Percentiles rank a stretch among this genome's conserved stretches.
phyloP scores from a whole-genome alignment of 176 grass and related monocot genomes.

The Thalia dealbata region DNA sequence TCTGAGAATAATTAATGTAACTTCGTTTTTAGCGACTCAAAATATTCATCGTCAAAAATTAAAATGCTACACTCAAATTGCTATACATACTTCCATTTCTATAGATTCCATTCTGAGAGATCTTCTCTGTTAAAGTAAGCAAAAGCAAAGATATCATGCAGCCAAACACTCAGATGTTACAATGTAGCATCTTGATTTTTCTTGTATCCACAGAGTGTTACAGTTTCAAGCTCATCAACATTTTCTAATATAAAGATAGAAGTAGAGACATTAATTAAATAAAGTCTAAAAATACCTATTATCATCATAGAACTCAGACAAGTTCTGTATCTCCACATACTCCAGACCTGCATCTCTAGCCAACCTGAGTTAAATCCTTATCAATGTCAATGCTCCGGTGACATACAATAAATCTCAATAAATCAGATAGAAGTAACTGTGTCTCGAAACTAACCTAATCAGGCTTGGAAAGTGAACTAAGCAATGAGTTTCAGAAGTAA shows the following conservation, averaged over 20 bases:
- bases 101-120: too few species aligned
- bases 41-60: neutral
- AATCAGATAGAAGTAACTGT: conserved; percentile 12
- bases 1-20: conserved; percentile 27
- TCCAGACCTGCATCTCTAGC: conserved; percentile 82
- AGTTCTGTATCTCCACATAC: conserved; percentile 93
- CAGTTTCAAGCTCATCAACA: neutral
- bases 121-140: too few species aligned
- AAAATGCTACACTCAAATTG: neutral
- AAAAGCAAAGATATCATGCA: too few species aligned
- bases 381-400: conserved; percentile 18
- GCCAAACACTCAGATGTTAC: neutral
- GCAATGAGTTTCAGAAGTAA: conserved; percentile 54
- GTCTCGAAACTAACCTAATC: conserved; percentile 51
- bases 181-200: too few species aligned
- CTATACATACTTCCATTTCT: neutral
- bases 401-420: neutral
- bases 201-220: neutral
- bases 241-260: conserved; percentile 6
- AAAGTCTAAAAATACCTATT: conserved; percentile 47
- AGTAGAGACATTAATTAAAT: conserved; percentile 10
- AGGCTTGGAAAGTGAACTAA: conserved; percentile 85
- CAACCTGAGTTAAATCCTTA: conserved; percentile 51
- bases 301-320: conserved; percentile 96
- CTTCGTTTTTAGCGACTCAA: neutral